Percentiles rank a stretch among this genome's conserved stretches.
Conservation (phyloP, 257 asterid species). For the Dorcoceras hygrometricum region DNA sequence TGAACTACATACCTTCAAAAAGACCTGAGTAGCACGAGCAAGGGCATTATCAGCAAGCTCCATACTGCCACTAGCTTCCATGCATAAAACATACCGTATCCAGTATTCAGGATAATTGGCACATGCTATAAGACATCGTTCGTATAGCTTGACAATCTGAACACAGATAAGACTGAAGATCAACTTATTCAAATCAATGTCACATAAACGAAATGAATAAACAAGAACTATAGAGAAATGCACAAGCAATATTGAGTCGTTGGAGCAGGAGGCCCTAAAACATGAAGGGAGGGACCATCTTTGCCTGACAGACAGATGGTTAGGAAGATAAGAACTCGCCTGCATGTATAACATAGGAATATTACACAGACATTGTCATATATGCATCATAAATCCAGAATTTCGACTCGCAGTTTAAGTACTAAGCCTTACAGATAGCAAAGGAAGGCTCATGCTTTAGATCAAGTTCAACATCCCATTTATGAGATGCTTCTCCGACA, state of each 20-base stretch:
- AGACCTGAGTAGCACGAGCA: constrained; percentile 93
- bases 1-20: constrained; percentile 65
- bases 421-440: constrained; percentile 98
- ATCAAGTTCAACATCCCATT: constrained; percentile 97
- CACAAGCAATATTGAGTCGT: constrained; percentile 79
- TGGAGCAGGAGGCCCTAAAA: constrained; percentile 92
- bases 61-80: constrained; percentile 90
- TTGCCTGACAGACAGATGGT: constrained; percentile 92
- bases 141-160: constrained; percentile 96
- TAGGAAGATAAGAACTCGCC: constrained; percentile 99
- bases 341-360: constrained; percentile 97
- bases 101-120: constrained; percentile 97
- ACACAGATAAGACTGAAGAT: constrained; percentile 27
- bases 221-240: constrained; percentile 46
- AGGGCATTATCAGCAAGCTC: constrained; percentile 98
- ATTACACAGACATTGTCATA: constrained; percentile 57
- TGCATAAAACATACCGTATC: constrained; percentile 79
- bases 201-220: constrained; percentile 25
- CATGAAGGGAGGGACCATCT: constrained; percentile 78
- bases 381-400: constrained; percentile 89
- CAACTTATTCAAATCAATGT: constrained; percentile 23
- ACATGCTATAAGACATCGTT: constrained; percentile 94
- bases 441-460: constrained; percentile 97
- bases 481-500: constrained; percentile 95
- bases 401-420: constrained; percentile 93